Evolutionary conservation across 495 filamentous ascomycete species (phyloP).

Genomic region (Penicillium atrosanguineum): DNA sequence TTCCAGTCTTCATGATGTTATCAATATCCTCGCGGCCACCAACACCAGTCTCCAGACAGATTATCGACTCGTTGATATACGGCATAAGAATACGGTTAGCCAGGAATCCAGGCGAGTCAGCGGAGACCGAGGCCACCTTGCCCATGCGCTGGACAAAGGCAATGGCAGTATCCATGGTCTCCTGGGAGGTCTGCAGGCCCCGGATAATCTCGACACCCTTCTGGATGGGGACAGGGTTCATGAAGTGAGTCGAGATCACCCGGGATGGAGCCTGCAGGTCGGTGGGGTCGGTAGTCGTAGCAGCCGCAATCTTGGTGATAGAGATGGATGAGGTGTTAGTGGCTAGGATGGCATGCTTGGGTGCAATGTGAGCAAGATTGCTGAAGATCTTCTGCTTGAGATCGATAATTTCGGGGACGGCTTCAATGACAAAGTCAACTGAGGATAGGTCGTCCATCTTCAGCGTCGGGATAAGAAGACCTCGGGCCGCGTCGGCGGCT

Average conservation of each 20-base stretch:
- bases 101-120: constrained; percentile 90
- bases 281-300: constrained; percentile 71
- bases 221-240: constrained; percentile 97
- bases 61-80: constrained; percentile 98
- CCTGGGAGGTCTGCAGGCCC: constrained; percentile 82
- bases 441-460: constrained; percentile 74
- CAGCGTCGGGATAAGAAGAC: constrained; percentile 65
- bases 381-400: constrained; percentile 89
- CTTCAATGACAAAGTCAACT: constrained; percentile 97
- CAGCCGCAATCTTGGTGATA: constrained; percentile 91
- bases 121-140: constrained; percentile 82
- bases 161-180: constrained; percentile 79
- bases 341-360: constrained; percentile 85
- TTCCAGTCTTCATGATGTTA: constrained; percentile 98
- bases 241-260: constrained; percentile 96
- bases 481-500: constrained; percentile 67
- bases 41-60: constrained; percentile 92
- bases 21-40: constrained; percentile 89
- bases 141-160: constrained; percentile 88
- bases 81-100: constrained; percentile 98
- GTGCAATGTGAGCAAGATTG: constrained; percentile 76
- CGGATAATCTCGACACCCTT: constrained; percentile 98
- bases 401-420: constrained; percentile 86
- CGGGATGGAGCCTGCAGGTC: constrained; percentile 80
- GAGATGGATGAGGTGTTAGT: constrained; percentile 98